phyloP scores from a whole-genome alignment of 2,329 filamentous ascomycete genomes.

The Raffaelea albimanens region DNA sequence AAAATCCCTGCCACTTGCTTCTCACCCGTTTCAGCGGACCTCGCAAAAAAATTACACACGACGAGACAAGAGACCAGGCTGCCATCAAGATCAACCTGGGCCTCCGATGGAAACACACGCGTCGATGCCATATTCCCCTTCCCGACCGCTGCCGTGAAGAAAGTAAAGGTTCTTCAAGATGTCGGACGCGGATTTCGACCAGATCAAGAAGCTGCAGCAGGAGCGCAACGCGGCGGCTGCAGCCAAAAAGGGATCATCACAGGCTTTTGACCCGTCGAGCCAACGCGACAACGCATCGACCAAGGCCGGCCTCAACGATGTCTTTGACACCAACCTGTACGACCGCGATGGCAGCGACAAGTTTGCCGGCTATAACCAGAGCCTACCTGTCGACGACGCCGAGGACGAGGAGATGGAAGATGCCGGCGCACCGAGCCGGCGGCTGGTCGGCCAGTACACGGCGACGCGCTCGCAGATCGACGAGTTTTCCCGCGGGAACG shows the following conservation, averaged over 20 bases:
- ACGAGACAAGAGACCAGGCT: no score
- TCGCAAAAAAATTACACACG: no score
- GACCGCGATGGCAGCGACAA: constrained; percentile 64
- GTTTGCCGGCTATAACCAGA: constrained; percentile 84
- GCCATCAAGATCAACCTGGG: background rate
- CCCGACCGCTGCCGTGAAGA: background rate
- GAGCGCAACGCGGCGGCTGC: constrained; percentile 79
- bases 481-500: constrained; percentile 78
- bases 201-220: constrained; percentile 78
- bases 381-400: constrained; percentile 73
- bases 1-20: no score
- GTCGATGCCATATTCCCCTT: background rate
- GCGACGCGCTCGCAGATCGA: constrained; percentile 86
- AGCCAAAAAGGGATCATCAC: constrained; percentile 66
- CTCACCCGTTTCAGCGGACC: no score
- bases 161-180: constrained; percentile 30
- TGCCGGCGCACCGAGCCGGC: constrained; percentile 57
- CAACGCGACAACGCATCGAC: constrained; percentile 77
- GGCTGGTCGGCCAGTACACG: constrained; percentile 91
- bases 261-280: constrained; percentile 65
- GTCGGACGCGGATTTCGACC: constrained; percentile 78
- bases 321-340: constrained; percentile 82
- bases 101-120: background rate
- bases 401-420: constrained; percentile 51
- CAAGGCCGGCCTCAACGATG: constrained; percentile 85